A percentile compares a stretch with the other conserved stretches of the same genome.
Evolutionary conservation across 768 basidiomycete genomes (phyloP).

Genomic region (Coprinopsis strossmayeri): DNA sequence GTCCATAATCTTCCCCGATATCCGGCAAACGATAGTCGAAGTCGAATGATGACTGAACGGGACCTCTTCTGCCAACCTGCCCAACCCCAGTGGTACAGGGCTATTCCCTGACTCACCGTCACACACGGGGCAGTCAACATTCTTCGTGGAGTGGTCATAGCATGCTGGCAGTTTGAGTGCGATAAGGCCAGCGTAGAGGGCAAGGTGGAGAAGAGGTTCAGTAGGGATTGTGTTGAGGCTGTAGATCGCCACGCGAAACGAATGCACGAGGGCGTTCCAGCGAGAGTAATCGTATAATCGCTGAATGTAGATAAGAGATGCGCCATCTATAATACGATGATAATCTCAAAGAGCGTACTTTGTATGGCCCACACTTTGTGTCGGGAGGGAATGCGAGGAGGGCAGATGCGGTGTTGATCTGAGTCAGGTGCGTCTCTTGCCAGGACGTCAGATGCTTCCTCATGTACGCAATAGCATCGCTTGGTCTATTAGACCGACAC

Average conservation of each 20-base stretch:
- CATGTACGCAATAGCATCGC: constrained; percentile 80
- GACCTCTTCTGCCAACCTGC: constrained; percentile 75
- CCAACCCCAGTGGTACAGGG: constrained; percentile 43
- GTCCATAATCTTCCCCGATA: constrained; percentile 93
- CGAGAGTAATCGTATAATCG: constrained; percentile 76
- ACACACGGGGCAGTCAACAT: constrained; percentile 90
- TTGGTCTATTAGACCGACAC: constrained; percentile 52
- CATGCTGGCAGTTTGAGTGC: constrained; percentile 88
- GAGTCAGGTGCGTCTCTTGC: constrained; percentile 73
- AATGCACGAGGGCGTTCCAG: constrained; percentile 67
- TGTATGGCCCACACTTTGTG: constrained; percentile 74
- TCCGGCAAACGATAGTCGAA: constrained; percentile 88
- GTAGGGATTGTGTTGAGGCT: constrained; percentile 82
- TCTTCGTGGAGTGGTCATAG: constrained; percentile 53
- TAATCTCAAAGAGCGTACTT: constrained; percentile 36
- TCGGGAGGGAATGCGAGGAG: constrained; percentile 69
- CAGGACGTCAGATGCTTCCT: constrained; percentile 76
- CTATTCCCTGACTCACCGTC: constrained; percentile 42
- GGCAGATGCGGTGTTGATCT: constrained; percentile 72
- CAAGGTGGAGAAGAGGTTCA: constrained; percentile 80
- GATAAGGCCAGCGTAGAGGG: constrained; percentile 87
- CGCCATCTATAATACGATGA: background rate
- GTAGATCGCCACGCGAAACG: constrained; percentile 85
- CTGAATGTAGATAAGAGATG: constrained; percentile 30
- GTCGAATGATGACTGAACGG: constrained; percentile 93